phyloP scores from a whole-genome alignment of 192 early-diverging fungal species.

The Funneliformis geosporum region DNA sequence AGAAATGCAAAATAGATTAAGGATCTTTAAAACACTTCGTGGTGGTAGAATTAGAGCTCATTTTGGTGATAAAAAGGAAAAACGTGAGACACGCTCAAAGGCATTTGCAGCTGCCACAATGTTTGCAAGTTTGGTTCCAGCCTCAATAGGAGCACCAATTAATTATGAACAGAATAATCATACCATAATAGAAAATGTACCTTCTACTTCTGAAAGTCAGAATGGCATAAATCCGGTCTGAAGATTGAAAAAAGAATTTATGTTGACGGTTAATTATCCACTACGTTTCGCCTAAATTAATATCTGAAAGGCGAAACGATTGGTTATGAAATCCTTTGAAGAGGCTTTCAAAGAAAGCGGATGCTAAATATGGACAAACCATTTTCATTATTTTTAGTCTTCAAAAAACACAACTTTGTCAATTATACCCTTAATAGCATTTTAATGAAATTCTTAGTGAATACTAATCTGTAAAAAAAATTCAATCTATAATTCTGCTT shows the following conservation, averaged over 20 bases:
- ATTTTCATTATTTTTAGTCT: too few relatives aligned
- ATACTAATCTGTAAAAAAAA: too few relatives aligned
- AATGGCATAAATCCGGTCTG: neutral
- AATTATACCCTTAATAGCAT: too few relatives aligned
- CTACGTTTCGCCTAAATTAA: too few relatives aligned
- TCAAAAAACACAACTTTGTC: too few relatives aligned
- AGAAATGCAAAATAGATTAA: conserved; percentile 39
- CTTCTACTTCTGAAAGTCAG: neutral
- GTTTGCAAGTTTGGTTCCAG: neutral
- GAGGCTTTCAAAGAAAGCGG: too few relatives aligned
- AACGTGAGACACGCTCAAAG: conserved; percentile 16
- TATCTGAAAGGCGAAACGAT: too few relatives aligned
- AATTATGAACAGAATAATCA: neutral
- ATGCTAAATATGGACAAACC: too few relatives aligned
- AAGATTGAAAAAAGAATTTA: neutral
- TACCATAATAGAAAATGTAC: neutral
- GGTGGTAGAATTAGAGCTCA: conserved; percentile 39
- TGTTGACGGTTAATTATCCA: too few relatives aligned
- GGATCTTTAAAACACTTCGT: conserved; percentile 43
- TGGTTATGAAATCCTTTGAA: too few relatives aligned
- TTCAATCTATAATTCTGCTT: too few relatives aligned
- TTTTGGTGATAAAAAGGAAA: conserved; percentile 2
- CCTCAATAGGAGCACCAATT: neutral
- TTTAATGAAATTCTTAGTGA: too few relatives aligned
- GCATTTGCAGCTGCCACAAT: neutral